Evolutionary conservation across 345 rosid genomes (phyloP), one percentile per base, ranked within the genome.

Genomic region (Combretum micranthum): DNA sequence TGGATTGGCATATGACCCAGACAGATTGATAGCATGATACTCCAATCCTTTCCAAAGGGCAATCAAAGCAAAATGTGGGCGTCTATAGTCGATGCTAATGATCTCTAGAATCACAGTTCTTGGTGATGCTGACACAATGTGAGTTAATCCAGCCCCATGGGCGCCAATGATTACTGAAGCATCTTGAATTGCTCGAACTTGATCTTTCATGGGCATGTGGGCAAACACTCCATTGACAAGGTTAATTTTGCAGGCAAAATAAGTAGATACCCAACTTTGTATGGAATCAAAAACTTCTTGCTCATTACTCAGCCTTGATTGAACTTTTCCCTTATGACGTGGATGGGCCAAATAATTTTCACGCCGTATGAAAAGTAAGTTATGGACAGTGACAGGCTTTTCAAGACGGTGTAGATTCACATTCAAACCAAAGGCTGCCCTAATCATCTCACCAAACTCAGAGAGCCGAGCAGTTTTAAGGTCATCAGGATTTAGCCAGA

Each of bases 271-370:
- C 97, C 97, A 93, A 1, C 52, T 78, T 66, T 55, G 75, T 44
- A 93, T 46, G 4, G 89, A 66, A 50, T 92, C 81, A 42, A 81
- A 86, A 66, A 92, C 84, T 69, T 84, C 87, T 74, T 75, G 80
- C 71, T 92, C 95, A 57, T 88, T 88, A 75, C 75, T 83, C 23
- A 86, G 95, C 50, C 98, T 83, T 2, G 97, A 81, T 66, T 92
- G 83, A 55, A 89, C 77, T 72, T 71, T 86, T 44, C 99, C 99
- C 14, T 68, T 69, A 16, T 86, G 96, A 26, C 97, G 93, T 37
- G 97, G 97, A 64, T 93, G 97, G 17, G 99, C 96, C 61, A 93
- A 71, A 66, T 93, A 93, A 70, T 93, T 87, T 69, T 93, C 97
- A 20, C 99, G 90, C 47, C 96, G 82, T 20, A 88, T 84, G 70